Conservation (phyloP, 768 basidiomycete genomes). For the Agrocybe praecox region DNA sequence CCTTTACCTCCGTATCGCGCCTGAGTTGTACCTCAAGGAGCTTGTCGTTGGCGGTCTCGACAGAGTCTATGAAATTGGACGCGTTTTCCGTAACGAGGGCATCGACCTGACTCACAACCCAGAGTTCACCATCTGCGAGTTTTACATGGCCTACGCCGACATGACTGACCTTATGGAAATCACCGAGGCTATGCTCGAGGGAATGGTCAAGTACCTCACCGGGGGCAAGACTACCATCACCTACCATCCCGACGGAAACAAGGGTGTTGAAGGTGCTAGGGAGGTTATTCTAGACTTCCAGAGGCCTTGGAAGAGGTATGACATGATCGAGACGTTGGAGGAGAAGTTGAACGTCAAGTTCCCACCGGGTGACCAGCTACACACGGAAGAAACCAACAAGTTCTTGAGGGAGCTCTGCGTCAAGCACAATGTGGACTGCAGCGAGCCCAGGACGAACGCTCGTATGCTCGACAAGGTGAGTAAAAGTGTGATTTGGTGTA, state of each 20-base stretch:
- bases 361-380: conserved; percentile 89
- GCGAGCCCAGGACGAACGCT: conserved; percentile 93
- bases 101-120: conserved; percentile 99
- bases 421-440: conserved; percentile 97
- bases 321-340: conserved; percentile 97
- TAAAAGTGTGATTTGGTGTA: neutral
- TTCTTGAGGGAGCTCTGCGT: conserved; percentile 83
- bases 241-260: conserved; percentile 96
- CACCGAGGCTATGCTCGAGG: conserved; percentile 88
- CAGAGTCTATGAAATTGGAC: conserved; percentile 97
- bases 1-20: conserved; percentile 95
- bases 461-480: conserved; percentile 91
- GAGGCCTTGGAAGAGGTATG: conserved; percentile 96
- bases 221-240: conserved; percentile 77
- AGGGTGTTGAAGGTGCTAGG: conserved; percentile 61
- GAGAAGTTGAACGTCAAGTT: conserved; percentile 91
- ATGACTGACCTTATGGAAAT: conserved; percentile 99
- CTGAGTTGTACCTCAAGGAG: conserved; percentile 97
- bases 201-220: conserved; percentile 86
- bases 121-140: conserved; percentile 99
- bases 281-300: conserved; percentile 82
- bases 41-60: conserved; percentile 97
- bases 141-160: conserved; percentile 99
- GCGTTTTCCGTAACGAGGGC: conserved; percentile 97
- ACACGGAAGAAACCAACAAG: conserved; percentile 84